Percentiles rank a stretch among this genome's conserved stretches.
These are phyloP conservation scores for Thraustochytrium sp. DNA, from an alignment of 352 stramenopile species.

Conservation along the genomic window DNA sequence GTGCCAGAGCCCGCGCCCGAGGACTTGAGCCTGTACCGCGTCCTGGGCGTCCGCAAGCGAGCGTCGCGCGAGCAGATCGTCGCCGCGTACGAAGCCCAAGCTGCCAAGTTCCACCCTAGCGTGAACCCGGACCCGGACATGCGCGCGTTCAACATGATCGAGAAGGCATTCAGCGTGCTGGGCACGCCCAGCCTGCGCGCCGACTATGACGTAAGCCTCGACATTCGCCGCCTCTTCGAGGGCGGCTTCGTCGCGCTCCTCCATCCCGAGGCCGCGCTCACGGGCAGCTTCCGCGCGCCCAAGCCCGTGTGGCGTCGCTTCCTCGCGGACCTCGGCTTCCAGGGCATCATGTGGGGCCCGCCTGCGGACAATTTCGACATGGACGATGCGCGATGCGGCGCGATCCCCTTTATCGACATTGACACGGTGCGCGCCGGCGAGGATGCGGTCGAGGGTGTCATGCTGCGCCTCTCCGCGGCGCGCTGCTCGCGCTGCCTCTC, in stretches of 20 bases:
- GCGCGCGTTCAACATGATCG: not conserved
- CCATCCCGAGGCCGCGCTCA: not conserved
- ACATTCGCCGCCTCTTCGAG: constrained; percentile 1
- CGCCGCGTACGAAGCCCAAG: not conserved
- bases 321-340: not conserved
- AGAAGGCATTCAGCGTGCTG: constrained; percentile 18
- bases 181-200: constrained; percentile 18
- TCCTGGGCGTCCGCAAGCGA: not conserved
- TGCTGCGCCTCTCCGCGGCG: not conserved
- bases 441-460: not conserved
- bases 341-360: not conserved
- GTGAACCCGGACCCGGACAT: constrained; percentile 1
- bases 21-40: not conserved
- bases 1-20: not conserved
- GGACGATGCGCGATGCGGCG: not conserved
- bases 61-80: not conserved
- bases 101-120: not conserved
- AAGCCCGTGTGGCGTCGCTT: not conserved
- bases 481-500: not conserved
- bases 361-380: not conserved
- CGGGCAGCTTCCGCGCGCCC: not conserved
- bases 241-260: constrained; percentile 2
- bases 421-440: not conserved
- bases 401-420: not conserved
- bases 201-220: constrained; percentile 23